Base-by-base conservation (phyloP, 371 early-diverging fungal species). In the Mucor plumbeus region DNA sequence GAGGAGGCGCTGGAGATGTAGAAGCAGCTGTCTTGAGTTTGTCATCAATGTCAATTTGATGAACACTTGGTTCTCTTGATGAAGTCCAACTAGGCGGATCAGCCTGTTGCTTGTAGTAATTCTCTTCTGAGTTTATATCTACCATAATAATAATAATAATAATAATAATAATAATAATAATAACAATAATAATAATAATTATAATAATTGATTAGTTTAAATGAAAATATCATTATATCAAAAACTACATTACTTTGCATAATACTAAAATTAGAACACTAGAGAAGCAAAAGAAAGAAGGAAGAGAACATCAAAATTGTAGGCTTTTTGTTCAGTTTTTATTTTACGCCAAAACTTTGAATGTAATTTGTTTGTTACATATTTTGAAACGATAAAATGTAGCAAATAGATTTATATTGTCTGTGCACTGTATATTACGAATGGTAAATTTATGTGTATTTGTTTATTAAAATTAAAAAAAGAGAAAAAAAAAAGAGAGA, bases 391-490 rank as follows among this genome's bases (percentile, higher is more conserved):
- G 5, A 31, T 53, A 31, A 53, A 53, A 53, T 53, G 31, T 53
- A 53, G 53, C 53, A 53, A 53, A 53, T 31, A 53, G 31, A 53
- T 3, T 21, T 10, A 14, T 10, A 14, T 7, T 53, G 53, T 53
- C 53, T 53, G 53, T 53, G 53, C 53, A 53, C 53, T 47, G 19
- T 21, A 47, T 53, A 14, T 53, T 53, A 9, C 21, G 50, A 53
- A 53, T 21, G 50, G 50, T 50, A 26, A 50, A 50, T 50, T 50
- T 50, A 53, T 11, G 53, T 53, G 53, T 53, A 53, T 53, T 53
- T 53, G 53, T 53, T 53, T 53, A 53, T 53, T 53, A 31, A 50
- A 50, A 50, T 53, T 53, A 53, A 50, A 50, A 50, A 50, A 21
- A 10, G 14, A 47, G 6, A 44, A 44, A 4, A 17, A 19, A 44